A percentile compares a stretch with the other conserved stretches of the same genome.
Conservation (phyloP, 495 filamentous ascomycete genomes). For the Penicillium pancosmium region DNA sequence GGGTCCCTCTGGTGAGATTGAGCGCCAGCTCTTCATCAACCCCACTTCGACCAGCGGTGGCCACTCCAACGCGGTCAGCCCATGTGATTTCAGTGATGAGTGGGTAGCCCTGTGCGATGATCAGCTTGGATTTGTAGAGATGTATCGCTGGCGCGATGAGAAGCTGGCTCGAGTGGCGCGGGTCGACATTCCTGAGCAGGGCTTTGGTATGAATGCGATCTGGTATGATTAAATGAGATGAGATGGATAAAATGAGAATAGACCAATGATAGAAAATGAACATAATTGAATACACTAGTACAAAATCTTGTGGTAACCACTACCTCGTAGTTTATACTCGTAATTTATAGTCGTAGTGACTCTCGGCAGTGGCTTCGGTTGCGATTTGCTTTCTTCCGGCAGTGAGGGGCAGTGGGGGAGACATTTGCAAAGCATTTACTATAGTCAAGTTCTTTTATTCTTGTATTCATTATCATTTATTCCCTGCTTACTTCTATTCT, state of each 20-base stretch:
- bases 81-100: constrained; percentile 80
- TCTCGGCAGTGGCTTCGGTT: constrained; percentile 31
- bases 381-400: constrained; percentile 29
- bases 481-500: not conserved
- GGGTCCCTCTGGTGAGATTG: constrained; percentile 67
- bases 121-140: constrained; percentile 81
- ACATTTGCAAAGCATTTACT: not conserved
- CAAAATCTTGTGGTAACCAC: too few species aligned
- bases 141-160: constrained; percentile 81
- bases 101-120: constrained; percentile 85
- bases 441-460: not conserved
- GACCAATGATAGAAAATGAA: not conserved
- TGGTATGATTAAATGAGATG: constrained; percentile 64
- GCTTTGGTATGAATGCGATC: constrained; percentile 89
- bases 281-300: not conserved
- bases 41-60: constrained; percentile 84
- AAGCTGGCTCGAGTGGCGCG: constrained; percentile 73
- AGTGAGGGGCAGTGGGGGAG: not conserved
- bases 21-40: constrained; percentile 75
- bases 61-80: constrained; percentile 80
- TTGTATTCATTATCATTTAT: constrained; percentile 1
- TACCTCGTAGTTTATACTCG: too few species aligned
- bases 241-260: not conserved
- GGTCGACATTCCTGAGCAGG: constrained; percentile 73
- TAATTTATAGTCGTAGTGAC: not conserved